Base-by-base conservation (phyloP, 441 rosid genomes). In the Populus hybrid region DNA sequence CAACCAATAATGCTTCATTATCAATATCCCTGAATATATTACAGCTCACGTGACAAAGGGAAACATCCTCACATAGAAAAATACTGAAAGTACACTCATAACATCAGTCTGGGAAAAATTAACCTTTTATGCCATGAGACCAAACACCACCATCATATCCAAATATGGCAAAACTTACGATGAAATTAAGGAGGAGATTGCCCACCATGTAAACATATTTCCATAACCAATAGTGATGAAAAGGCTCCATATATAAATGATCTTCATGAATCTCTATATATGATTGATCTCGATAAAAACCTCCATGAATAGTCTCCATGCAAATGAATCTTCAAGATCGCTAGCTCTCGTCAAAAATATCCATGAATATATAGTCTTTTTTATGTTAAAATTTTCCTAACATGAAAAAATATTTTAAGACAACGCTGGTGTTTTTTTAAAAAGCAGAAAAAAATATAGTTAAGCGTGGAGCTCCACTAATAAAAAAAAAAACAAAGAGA, bases 381-480 rank as follows among this genome's bases (percentile, higher is more conserved):
- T 38, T 2, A 38, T 38, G 3, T 2, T 38, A 10, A 38, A 10
- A 3, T 10, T 38, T 38, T 38, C 46, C 46, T 38, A 38, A 0
- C 46, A 38, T 38, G 12, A 10, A 10, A 38, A 38, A 38, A 2
- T 10, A 38, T 10, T 38, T 38, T 38, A 10, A 38, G 12, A 38
- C 3, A 38, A 2, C 3, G 46, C 4, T 38, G 12, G 12, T 38
- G 46, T 38, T 38, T 38, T 38, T 38, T 0, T 0, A 9, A 38
- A 10, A 38, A 38, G 46, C 46, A 38, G 12, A 38, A 38, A 38
- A 38, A 38, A 10, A 38, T 38, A 38, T 70, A 72, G 84, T 88
- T 77, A 95, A 81, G 71, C 89, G 93, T 64, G 90, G 89, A 66
- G 94, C 90, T 77, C 89, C 97, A 69, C 97, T 92, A 80, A 75